phyloP scores from a whole-genome alignment of 495 filamentous ascomycete genomes.

The Penicillium cinerascens region DNA sequence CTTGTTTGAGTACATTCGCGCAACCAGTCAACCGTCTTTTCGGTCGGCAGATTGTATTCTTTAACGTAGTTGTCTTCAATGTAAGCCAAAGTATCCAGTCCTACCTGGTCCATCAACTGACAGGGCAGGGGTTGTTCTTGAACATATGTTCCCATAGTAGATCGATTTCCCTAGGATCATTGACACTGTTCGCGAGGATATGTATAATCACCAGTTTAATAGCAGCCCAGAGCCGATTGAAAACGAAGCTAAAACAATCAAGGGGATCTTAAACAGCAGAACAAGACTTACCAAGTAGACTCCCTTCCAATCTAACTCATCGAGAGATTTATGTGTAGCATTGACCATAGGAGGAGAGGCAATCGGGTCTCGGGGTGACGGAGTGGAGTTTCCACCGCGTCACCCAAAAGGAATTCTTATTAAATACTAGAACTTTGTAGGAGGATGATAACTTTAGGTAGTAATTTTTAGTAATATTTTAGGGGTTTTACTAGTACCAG shows the following conservation, averaged over 20 bases:
- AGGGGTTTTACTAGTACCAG: too few relatives aligned
- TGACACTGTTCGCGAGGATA: conserved; percentile 50
- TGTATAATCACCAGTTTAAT: conserved; percentile 51
- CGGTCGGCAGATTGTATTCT: conserved; percentile 24
- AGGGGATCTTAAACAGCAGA: too few relatives aligned
- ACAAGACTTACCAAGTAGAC: too few relatives aligned
- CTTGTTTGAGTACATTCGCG: conserved; percentile 30
- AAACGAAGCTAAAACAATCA: conserved; percentile 38
- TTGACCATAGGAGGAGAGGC: too few relatives aligned
- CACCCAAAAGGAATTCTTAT: too few relatives aligned
- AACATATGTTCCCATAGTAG: conserved; percentile 34
- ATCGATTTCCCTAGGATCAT: conserved; percentile 47
- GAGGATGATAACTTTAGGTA: too few relatives aligned
- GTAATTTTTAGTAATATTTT: too few relatives aligned
- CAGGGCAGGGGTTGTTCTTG: conserved; percentile 22
- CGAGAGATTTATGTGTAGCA: too few relatives aligned
- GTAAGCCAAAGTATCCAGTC: conserved; percentile 32
- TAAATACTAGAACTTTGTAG: too few relatives aligned
- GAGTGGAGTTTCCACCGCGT: too few relatives aligned
- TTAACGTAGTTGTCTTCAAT: conserved; percentile 44
- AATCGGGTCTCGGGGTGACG: too few relatives aligned
- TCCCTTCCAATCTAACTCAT: too few relatives aligned
- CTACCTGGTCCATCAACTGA: conserved; percentile 31
- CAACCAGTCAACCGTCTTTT: conserved; percentile 32
- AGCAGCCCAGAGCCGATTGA: conserved; percentile 58